phyloP scores from a whole-genome alignment of 768 basidiomycete genomes.

The Gymnopilus junonius region DNA sequence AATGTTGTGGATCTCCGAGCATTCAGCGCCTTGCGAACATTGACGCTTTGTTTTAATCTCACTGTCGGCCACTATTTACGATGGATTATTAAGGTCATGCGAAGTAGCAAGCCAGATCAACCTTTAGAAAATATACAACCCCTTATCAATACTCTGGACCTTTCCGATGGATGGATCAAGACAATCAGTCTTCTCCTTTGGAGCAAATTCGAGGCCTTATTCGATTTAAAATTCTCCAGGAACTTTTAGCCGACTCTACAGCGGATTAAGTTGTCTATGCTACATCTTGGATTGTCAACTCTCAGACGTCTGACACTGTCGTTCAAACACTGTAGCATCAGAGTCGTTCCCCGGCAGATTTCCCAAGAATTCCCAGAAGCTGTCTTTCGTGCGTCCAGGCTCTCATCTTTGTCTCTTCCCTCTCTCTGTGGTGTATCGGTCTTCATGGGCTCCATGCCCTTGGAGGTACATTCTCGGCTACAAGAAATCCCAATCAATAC shows the following conservation, averaged over 20 bases:
- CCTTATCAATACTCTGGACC: neutral
- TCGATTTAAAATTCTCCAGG: neutral
- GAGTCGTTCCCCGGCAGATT: too few species aligned
- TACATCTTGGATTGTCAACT: too few species aligned
- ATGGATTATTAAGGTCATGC: neutral
- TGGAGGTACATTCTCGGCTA: too few species aligned
- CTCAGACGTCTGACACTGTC: too few species aligned
- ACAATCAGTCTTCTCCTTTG: neutral
- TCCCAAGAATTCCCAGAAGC: too few species aligned
- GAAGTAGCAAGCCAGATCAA: neutral
- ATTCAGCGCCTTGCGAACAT: neutral
- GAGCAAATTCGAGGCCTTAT: neutral
- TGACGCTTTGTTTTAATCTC: neutral
- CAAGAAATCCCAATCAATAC: too few species aligned
- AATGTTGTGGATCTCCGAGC: neutral
- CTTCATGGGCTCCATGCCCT: too few species aligned
- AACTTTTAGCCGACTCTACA: neutral
- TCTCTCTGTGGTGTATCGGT: too few species aligned
- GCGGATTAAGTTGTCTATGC: too few species aligned
- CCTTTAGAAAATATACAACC: neutral
- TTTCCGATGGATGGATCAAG: neutral
- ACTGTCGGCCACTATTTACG: slow-evolving; percentile 13
- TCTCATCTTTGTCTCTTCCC: too few species aligned
- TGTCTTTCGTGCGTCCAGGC: too few species aligned
- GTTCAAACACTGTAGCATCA: too few species aligned